Percentiles rank a stretch among this genome's conserved stretches.
Conservation (phyloP, 495 filamentous ascomycete species). For the Aspergillus avenaceus region DNA sequence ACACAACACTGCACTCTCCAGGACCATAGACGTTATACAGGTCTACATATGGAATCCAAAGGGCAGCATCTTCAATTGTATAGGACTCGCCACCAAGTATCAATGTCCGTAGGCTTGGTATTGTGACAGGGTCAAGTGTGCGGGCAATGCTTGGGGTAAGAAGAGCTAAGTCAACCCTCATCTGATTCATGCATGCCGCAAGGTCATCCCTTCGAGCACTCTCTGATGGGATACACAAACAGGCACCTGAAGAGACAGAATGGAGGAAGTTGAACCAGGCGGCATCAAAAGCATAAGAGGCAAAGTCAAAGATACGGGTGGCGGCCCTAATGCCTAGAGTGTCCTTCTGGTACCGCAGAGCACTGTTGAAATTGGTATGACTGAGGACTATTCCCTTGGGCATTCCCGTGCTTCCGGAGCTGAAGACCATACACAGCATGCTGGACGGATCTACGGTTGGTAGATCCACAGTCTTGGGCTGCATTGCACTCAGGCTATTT, state of each 20-base stretch:
- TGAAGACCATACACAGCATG: constrained; percentile 16
- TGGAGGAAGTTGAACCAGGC: constrained; percentile 55
- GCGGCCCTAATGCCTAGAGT: constrained; percentile 24
- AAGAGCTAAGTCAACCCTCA: constrained; percentile 27
- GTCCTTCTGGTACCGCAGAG: constrained; percentile 16
- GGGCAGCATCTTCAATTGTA: constrained; percentile 13
- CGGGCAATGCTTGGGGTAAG: constrained; percentile 36
- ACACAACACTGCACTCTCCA: constrained; percentile 34
- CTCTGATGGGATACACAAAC: constrained; percentile 52
- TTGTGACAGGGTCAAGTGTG: constrained; percentile 28
- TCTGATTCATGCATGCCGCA: constrained; percentile 24
- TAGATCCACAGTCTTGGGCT: not conserved
- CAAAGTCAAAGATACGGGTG: constrained; percentile 56
- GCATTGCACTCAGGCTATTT: not conserved
- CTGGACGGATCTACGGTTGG: constrained; percentile 4
- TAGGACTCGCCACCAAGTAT: constrained; percentile 44
- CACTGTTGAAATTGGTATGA: constrained; percentile 35
- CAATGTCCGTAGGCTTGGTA: constrained; percentile 34
- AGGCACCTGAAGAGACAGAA: constrained; percentile 50
- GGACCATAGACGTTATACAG: constrained; percentile 42
- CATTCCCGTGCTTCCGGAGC: constrained; percentile 29
- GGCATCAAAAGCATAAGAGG: constrained; percentile 58
- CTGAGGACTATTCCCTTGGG: constrained; percentile 36
- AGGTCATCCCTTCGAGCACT: constrained; percentile 29
- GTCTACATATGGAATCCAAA: constrained; percentile 17